Conservation (phyloP, 2,329 filamentous ascomycete species). For the Endothia cerciana region DNA sequence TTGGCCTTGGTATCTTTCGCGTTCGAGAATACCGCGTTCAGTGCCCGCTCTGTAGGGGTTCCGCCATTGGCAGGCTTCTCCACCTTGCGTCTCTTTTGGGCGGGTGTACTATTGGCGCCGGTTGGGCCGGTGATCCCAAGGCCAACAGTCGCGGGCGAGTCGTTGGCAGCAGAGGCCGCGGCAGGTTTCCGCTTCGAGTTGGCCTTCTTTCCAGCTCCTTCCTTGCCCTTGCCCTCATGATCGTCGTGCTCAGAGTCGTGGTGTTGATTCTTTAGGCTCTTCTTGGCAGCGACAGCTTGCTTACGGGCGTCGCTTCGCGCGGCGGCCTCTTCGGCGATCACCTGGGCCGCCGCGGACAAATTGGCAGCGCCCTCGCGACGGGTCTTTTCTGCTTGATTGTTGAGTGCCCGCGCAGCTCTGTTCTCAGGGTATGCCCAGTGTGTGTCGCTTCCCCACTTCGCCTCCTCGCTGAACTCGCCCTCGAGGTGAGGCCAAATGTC, state of each 20-base stretch:
- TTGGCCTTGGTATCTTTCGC: slow-evolving; percentile 58
- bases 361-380: slow-evolving; percentile 78
- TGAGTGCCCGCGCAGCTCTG: slow-evolving; percentile 64
- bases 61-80: slow-evolving; percentile 65
- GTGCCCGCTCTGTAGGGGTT: slow-evolving; percentile 67
- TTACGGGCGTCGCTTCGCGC: slow-evolving; percentile 83
- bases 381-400: slow-evolving; percentile 70
- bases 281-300: slow-evolving; percentile 78
- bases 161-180: slow-evolving; percentile 38
- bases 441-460: slow-evolving; percentile 84
- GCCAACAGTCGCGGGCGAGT: slow-evolving; percentile 50
- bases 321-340: slow-evolving; percentile 80
- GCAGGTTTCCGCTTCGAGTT: slow-evolving; percentile 68
- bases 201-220: slow-evolving; percentile 62
- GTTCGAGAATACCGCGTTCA: slow-evolving; percentile 59
- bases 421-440: slow-evolving; percentile 97
- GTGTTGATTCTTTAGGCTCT: slow-evolving; percentile 66
- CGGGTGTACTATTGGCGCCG: slow-evolving; percentile 53
- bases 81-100: slow-evolving; percentile 78
- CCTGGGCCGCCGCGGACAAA: slow-evolving; percentile 75
- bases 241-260: slow-evolving; percentile 84
- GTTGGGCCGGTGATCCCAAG: slow-evolving; percentile 66
- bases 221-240: slow-evolving; percentile 53
- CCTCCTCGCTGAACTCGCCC: slow-evolving; percentile 89
- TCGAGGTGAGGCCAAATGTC: slow-evolving; percentile 86